Conservation (phyloP, 148 eudicot species). For the Polygonum aviculare region DNA sequence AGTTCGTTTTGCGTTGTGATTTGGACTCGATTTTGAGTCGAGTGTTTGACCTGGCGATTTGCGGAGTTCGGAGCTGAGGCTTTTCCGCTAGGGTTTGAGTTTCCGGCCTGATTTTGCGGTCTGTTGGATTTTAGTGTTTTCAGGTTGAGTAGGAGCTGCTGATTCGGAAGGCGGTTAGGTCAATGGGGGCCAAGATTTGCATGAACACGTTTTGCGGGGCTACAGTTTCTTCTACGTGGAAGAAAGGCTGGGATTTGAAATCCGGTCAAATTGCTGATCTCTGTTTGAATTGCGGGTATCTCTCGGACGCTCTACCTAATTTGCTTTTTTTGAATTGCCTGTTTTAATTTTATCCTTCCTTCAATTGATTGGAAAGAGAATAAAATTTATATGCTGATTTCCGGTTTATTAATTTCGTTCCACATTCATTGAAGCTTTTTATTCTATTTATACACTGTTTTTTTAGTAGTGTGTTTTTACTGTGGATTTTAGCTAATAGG, state of each 20-base stretch:
- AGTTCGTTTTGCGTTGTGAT: neutral
- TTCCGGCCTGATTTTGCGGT: neutral
- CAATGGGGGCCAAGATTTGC: slow-evolving; percentile 64
- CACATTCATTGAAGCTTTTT: neutral
- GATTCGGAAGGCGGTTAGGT: slow-evolving; percentile 1
- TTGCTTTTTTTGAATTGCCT: neutral
- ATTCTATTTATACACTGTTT: neutral
- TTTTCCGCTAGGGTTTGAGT: neutral
- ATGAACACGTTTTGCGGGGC: slow-evolving; percentile 65
- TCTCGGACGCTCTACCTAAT: neutral
- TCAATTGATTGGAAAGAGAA: neutral
- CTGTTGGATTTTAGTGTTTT: neutral
- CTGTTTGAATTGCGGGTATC: slow-evolving; percentile 76
- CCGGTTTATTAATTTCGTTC: neutral
- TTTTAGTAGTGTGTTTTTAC: neutral
- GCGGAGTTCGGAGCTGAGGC: neutral
- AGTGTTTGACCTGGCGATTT: slow-evolving; percentile 1
- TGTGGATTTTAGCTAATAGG: neutral
- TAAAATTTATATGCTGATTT: neutral
- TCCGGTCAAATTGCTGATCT: slow-evolving; percentile 74
- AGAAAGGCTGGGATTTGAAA: slow-evolving; percentile 74
- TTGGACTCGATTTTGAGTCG: neutral
- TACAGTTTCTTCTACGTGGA: slow-evolving; percentile 47
- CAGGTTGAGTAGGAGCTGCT: neutral
- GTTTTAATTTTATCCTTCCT: neutral